Percentiles rank a stretch among this genome's conserved stretches.
Conservation (phyloP, 2,329 filamentous ascomycete genomes). For the Neurospora sp. region DNA sequence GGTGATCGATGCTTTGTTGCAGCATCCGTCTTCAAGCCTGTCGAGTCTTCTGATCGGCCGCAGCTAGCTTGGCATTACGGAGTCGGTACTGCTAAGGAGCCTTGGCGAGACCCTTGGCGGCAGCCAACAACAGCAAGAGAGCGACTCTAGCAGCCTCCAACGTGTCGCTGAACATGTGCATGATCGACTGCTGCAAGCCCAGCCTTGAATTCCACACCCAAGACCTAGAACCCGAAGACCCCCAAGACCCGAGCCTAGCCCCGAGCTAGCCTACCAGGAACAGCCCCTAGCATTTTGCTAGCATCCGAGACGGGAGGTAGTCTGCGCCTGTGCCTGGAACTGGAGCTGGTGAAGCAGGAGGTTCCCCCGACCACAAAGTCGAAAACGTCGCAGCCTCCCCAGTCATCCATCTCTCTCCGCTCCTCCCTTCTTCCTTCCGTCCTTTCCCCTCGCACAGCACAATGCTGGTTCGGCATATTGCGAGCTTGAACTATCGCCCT, state of each 20-base stretch:
- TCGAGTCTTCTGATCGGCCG: neutral
- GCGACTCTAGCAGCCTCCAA: neutral
- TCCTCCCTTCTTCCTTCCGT: neutral
- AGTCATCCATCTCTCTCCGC: neutral
- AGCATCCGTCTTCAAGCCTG: neutral
- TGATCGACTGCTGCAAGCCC: neutral
- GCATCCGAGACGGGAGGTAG: neutral
- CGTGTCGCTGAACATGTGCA: neutral
- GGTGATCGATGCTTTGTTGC: neutral
- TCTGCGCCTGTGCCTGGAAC: neutral
- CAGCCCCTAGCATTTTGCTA: neutral
- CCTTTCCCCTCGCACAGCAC: slow-evolving; percentile 2
- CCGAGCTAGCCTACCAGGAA: neutral
- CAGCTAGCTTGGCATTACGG: neutral
- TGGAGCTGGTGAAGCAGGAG: neutral
- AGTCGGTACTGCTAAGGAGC: neutral
- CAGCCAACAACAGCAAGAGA: neutral
- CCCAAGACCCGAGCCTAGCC: neutral
- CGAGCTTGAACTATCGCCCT: slow-evolving; percentile 4
- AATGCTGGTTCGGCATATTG: slow-evolving; percentile 12
- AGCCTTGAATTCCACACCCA: neutral
- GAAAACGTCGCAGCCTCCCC: neutral
- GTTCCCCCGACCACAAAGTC: neutral
- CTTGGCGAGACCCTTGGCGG: neutral
- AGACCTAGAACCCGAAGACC: neutral